phyloP scores from a whole-genome alignment of 2,329 filamentous ascomycete species.

The Aspergillus ustus region DNA sequence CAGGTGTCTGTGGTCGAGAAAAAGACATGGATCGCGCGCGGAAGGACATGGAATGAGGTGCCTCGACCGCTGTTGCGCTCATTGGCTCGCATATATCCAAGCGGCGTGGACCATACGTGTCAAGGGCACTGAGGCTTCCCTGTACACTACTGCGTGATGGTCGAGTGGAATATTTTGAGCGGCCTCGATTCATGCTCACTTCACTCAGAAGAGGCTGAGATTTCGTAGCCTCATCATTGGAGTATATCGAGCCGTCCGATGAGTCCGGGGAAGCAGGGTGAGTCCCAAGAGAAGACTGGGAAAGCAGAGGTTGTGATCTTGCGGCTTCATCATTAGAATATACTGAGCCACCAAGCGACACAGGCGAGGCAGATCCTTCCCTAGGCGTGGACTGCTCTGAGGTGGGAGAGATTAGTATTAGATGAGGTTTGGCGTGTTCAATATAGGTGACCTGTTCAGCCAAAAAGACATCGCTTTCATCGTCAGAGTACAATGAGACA shows the following conservation, averaged over 20 bases:
- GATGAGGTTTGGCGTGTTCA: slow-evolving; percentile 36
- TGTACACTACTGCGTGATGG: slow-evolving; percentile 20
- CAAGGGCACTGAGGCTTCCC: slow-evolving; percentile 15
- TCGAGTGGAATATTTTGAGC: neutral
- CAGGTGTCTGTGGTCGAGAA: slow-evolving; percentile 29
- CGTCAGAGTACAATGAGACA: slow-evolving; percentile 35
- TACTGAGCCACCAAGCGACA: slow-evolving; percentile 12
- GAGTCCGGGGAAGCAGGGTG: slow-evolving; percentile 9
- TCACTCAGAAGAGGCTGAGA: slow-evolving; percentile 25
- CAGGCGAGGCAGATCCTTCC: neutral
- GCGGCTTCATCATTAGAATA: neutral
- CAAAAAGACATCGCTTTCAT: slow-evolving; percentile 38
- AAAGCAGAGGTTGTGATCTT: neutral
- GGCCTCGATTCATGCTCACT: slow-evolving; percentile 11
- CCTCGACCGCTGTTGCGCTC: slow-evolving; percentile 31
- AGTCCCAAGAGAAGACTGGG: neutral
- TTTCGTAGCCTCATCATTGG: slow-evolving; percentile 20
- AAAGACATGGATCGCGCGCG: slow-evolving; percentile 30
- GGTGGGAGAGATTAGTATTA: slow-evolving; percentile 39
- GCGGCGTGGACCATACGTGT: slow-evolving; percentile 6
- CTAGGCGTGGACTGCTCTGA: slow-evolving; percentile 18
- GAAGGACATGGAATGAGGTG: slow-evolving; percentile 22
- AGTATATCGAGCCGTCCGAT: slow-evolving; percentile 21
- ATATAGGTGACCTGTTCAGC: slow-evolving; percentile 39
- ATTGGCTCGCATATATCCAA: slow-evolving; percentile 26